Percentiles rank a stretch among this genome's conserved stretches.
Conservation (phyloP, 306 rosid genomes). For the Inga leiocalycina region DNA sequence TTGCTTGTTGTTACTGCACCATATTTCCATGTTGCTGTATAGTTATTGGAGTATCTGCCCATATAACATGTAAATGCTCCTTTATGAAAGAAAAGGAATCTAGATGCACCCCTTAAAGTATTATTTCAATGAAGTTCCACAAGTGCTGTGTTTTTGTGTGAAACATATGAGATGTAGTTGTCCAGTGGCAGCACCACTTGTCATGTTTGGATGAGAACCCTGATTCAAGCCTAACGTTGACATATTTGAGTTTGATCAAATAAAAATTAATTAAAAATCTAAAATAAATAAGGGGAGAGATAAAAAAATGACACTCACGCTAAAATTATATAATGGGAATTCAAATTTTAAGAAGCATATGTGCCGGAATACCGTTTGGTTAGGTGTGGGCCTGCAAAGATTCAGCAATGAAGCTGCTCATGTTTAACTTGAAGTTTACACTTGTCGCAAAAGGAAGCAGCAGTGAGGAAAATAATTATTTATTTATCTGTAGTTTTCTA, state of each 20-base stretch:
- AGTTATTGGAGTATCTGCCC: background rate
- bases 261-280: background rate
- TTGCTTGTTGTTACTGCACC: conserved; percentile 10
- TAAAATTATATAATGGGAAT: background rate
- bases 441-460: background rate
- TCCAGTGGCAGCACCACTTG: too few relatives aligned
- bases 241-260: too few relatives aligned
- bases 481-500: background rate
- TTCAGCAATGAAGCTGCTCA: background rate
- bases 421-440: background rate
- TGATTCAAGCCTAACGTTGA: too few relatives aligned
- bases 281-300: background rate
- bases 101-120: background rate
- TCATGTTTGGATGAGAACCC: too few relatives aligned
- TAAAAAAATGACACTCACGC: background rate
- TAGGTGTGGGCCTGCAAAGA: background rate
- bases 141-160: background rate
- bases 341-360: background rate
- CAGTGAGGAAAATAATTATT: background rate
- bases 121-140: background rate
- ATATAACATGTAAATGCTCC: background rate
- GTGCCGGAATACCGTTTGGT: background rate
- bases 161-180: background rate
- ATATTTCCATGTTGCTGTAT: background rate
- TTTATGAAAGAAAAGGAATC: background rate